phyloP scores from a whole-genome alignment of 2,329 filamentous ascomycete species.

The Xylariales sp. region DNA sequence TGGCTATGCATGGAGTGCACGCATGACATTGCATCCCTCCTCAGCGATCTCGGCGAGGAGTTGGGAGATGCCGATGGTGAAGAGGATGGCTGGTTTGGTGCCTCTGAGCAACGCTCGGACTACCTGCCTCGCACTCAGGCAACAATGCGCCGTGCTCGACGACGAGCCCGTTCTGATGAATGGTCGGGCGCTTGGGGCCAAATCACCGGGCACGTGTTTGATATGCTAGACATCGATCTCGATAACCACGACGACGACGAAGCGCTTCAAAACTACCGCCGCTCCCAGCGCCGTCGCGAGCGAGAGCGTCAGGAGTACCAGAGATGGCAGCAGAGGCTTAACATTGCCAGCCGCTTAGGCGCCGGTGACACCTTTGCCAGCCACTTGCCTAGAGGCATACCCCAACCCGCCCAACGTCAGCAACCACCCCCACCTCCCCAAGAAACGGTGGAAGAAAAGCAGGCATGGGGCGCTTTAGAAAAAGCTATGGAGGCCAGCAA shows the following conservation, averaged over 20 bases:
- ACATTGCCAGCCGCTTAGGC: constrained; percentile 76
- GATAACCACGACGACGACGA: constrained; percentile 82
- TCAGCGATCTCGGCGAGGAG: constrained; percentile 36
- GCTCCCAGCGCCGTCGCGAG: constrained; percentile 48
- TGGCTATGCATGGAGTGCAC: constrained; percentile 91
- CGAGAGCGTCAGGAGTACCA: constrained; percentile 54
- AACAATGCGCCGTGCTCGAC: constrained; percentile 50
- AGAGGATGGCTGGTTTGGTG: constrained; percentile 14
- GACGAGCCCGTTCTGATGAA: constrained; percentile 68
- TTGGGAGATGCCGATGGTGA: constrained; percentile 24
- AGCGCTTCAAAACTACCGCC: constrained; percentile 46
- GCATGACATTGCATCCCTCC: constrained; percentile 37
- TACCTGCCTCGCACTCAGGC: constrained; percentile 53
- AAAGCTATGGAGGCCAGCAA: constrained; percentile 69
- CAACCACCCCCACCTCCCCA: constrained; percentile 47
- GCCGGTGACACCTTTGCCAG: constrained; percentile 68
- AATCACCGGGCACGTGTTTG: constrained; percentile 57
- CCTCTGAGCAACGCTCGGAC: constrained; percentile 23
- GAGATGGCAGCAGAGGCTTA: constrained; percentile 79
- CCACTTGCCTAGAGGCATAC: constrained; percentile 52
- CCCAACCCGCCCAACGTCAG: constrained; percentile 53
- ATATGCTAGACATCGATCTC: constrained; percentile 70
- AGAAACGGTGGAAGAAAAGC: constrained; percentile 74
- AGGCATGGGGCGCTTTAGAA: constrained; percentile 88
- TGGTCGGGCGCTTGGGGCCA: constrained; percentile 85